Evolutionary conservation across 2,329 filamentous ascomycete species (phyloP), one percentile per base, ranked within the genome.

Genomic region (Aureobasidium sp.): DNA sequence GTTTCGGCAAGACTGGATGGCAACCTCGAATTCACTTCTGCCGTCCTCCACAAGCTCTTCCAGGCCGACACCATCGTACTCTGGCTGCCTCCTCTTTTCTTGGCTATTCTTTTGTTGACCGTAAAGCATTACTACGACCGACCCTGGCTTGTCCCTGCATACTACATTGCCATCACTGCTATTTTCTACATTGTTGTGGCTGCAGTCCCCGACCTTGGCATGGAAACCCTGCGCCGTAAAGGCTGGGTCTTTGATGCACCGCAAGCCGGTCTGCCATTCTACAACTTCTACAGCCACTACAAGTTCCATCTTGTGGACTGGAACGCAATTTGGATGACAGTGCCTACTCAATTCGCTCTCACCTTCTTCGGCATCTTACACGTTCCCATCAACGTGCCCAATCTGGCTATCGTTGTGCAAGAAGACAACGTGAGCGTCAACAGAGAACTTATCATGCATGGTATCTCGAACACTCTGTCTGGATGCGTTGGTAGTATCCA

Each of bases 281-380:
- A 94, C 84, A 91, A 94, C 72, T 99, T 99, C 70, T 99, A 96
- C 76, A 95, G 91, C 0, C 83, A 97, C 52, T 99, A 96, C 75
- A 80, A 81, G 86, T 71, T 71, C 63, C 63, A 60, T 39, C 47
- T 72, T 27, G 88, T 97, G 3, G 84, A 92, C 68, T 96, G 90
- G 89, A 81, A 82, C 48, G 94, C 93, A 2, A 82, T 99, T 53
- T 77, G 81, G n/a, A 87, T 91, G 69, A 92, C 89, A 1, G 82
- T 97, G 34, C 94, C 94, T 0, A 92, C 94, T 34, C 97, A 99
- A 90, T 86, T 99, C 69, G 94, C 94, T 0, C 78, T 99, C 64
- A 97, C 94, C 0, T 99, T 99, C 78, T 99, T 99, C 70, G 94
- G 94, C 58, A 88, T 99, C 62, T 83, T 99, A 2, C 94, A 99